These are phyloP conservation scores for Penicillium verrucosum DNA, from an alignment of 2,329 filamentous ascomycete species.

Conservation along the genomic window DNA sequence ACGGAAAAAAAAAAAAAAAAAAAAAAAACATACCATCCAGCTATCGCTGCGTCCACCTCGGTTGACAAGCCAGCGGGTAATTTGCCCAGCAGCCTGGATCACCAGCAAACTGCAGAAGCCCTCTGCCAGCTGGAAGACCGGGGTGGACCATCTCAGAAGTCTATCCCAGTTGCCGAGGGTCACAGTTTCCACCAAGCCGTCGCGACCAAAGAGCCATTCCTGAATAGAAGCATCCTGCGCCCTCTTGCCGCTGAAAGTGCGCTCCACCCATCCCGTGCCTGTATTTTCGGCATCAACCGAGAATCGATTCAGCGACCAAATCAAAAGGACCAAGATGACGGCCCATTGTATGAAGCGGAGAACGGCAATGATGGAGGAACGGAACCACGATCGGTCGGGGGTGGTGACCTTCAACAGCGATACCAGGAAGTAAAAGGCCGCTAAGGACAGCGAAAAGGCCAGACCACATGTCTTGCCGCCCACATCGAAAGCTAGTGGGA, in stretches of 20 bases:
- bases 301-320: conserved; percentile 94
- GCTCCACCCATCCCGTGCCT: conserved; percentile 70
- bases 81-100: conserved; percentile 91
- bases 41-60: conserved; percentile 81
- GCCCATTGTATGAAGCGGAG: conserved; percentile 80
- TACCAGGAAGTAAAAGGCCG: conserved; percentile 86
- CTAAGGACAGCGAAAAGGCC: conserved; percentile 86
- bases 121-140: conserved; percentile 89
- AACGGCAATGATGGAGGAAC: conserved; percentile 66
- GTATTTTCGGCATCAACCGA: conserved; percentile 74
- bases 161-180: conserved; percentile 88
- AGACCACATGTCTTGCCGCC: conserved; percentile 91
- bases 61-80: conserved; percentile 93
- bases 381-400: conserved; percentile 71
- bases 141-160: conserved; percentile 81
- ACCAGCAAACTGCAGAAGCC: conserved; percentile 95
- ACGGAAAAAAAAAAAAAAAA: no score
- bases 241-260: conserved; percentile 67
- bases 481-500: conserved; percentile 96
- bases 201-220: conserved; percentile 85
- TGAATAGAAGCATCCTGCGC: conserved; percentile 63
- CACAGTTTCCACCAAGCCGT: conserved; percentile 74
- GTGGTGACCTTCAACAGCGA: conserved; percentile 76
- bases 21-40: conserved; percentile 72
- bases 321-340: conserved; percentile 78